Percentiles rank a stretch among this genome's conserved stretches.
phyloP scores from a whole-genome alignment of 2,329 filamentous ascomycete species.

The Sarocladium kiliense region DNA sequence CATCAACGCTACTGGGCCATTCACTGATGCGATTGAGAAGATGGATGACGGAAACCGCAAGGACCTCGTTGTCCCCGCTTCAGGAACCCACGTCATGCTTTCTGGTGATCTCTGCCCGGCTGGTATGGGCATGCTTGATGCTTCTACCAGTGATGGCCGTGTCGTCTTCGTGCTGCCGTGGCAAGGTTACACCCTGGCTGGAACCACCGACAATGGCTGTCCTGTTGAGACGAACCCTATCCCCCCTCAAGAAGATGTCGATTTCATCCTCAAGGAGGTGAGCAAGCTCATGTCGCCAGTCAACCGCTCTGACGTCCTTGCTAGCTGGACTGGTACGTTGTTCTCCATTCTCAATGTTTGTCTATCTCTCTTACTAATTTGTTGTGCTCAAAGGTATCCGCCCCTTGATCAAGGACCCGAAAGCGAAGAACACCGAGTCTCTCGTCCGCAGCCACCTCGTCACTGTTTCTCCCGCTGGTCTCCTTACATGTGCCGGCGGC shows the following conservation, averaged over 20 bases:
- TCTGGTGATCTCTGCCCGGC: constrained; percentile 74
- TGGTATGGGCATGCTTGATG: constrained; percentile 79
- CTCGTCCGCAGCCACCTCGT: constrained; percentile 79
- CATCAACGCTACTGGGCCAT: constrained; percentile 80
- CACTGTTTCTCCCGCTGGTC: constrained; percentile 66
- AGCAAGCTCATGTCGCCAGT: constrained; percentile 71
- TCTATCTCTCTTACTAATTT: not conserved
- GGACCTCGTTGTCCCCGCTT: constrained; percentile 74
- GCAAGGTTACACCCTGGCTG: constrained; percentile 82
- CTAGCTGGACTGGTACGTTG: constrained; percentile 69
- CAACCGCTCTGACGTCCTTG: constrained; percentile 68
- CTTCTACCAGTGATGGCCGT: constrained; percentile 75
- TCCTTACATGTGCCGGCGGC: constrained; percentile 76
- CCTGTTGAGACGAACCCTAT: constrained; percentile 63
- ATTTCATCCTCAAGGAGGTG: constrained; percentile 77
- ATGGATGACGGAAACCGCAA: constrained; percentile 67
- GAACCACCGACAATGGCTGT: constrained; percentile 73
- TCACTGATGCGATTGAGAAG: constrained; percentile 73
- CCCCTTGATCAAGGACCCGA: constrained; percentile 74
- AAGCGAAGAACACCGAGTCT: constrained; percentile 76
- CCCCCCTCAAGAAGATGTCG: constrained; percentile 71
- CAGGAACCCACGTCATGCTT: constrained; percentile 78
- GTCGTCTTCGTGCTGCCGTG: constrained; percentile 86
- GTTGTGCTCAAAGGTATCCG: constrained; percentile 52
- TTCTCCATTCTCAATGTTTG: too few relatives aligned